phyloP scores from a whole-genome alignment of 169 alveolate genomes.

The Eimeria praecox region DNA sequence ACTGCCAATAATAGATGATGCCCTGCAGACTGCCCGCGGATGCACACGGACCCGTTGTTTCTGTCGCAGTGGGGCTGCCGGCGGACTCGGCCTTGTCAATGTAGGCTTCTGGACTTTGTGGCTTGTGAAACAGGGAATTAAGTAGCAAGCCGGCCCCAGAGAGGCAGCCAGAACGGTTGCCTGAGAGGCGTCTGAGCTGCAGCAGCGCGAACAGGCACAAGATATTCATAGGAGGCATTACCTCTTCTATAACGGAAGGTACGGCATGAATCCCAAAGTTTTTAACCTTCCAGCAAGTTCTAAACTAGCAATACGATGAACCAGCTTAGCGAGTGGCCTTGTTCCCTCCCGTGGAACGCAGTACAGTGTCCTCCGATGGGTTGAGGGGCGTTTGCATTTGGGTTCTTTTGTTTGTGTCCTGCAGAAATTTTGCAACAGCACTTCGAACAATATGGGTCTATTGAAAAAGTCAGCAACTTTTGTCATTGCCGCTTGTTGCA shows the following conservation, averaged over 20 bases:
- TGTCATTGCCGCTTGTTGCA: neutral
- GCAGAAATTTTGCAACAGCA: constrained; percentile 68
- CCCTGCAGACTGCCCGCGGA: neutral
- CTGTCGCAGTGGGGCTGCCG: neutral
- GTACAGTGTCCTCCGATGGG: neutral
- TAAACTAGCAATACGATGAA: neutral
- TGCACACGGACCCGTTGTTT: neutral
- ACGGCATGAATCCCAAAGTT: neutral
- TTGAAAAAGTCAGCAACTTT: constrained; percentile 36
- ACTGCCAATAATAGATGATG: too few relatives aligned
- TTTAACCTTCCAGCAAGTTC: neutral
- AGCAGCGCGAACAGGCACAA: constrained; percentile 75
- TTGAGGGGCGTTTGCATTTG: neutral
- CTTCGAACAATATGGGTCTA: constrained; percentile 58
- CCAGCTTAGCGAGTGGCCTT: neutral
- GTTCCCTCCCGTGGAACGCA: neutral
- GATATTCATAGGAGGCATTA: constrained; percentile 66
- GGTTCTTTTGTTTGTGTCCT: neutral
- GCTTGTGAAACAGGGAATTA: constrained; percentile 40
- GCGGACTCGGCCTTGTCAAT: neutral
- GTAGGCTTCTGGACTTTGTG: neutral
- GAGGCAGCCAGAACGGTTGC: constrained; percentile 60
- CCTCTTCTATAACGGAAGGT: constrained; percentile 73
- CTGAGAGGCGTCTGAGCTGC: constrained; percentile 66
- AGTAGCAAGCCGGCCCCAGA: constrained; percentile 72